phyloP scores from a whole-genome alignment of 257 asterid species.

The Fraxinus americana region DNA sequence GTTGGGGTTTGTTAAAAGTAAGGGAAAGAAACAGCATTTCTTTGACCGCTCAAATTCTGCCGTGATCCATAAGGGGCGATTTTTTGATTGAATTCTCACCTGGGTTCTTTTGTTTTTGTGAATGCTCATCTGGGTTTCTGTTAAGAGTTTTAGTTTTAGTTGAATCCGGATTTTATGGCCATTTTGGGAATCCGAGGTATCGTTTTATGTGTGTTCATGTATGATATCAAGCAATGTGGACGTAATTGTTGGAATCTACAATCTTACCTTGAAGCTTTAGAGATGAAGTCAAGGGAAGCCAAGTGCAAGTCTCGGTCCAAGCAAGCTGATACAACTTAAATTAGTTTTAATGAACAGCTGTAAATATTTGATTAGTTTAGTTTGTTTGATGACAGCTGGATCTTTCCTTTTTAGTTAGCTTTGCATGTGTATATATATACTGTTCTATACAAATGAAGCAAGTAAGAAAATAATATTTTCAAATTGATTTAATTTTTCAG shows the following conservation, averaged over 20 bases:
- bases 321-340: no score
- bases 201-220: constrained; percentile 17
- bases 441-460: no score
- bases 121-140: constrained; percentile 19
- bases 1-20: constrained; percentile 22
- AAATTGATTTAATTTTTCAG: no score
- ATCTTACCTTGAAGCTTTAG: no score
- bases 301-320: no score
- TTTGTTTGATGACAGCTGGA: no score
- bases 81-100: background rate
- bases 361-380: no score
- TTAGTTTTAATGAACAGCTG: no score
- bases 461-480: no score
- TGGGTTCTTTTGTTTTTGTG: constrained; percentile 13
- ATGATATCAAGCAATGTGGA: constrained; percentile 26
- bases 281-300: no score
- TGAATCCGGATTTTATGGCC: constrained; percentile 16
- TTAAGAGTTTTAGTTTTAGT: background rate
- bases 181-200: constrained; percentile 9
- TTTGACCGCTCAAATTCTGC: constrained; percentile 26
- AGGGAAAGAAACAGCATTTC: constrained; percentile 16
- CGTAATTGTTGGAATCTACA: background rate
- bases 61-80: constrained; percentile 21
- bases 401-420: no score
- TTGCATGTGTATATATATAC: no score